These are phyloP conservation scores for Polytrichum formosum DNA, from an alignment of 225 moss, liverwort and hornwort species.

Conservation along the genomic window DNA sequence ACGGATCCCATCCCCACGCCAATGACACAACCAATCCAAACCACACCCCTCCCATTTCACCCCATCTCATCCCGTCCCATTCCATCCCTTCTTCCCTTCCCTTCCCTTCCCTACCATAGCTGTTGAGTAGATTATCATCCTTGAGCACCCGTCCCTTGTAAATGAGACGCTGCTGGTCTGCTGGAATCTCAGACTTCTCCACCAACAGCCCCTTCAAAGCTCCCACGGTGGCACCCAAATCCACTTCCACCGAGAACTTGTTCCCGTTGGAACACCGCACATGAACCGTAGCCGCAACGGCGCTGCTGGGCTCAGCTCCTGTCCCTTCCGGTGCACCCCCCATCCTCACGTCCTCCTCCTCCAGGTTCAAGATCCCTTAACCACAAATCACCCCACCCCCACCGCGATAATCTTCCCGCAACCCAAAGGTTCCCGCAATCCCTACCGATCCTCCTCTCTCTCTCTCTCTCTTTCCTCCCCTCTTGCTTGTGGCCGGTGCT, in stretches of 20 bases:
- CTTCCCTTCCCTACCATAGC: conserved; percentile 66
- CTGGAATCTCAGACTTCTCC: conserved; percentile 87
- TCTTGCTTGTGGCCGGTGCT: too few species aligned
- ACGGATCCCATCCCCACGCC: background rate
- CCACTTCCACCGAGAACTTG: conserved; percentile 92
- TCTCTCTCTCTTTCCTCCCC: too few species aligned
- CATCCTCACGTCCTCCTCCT: conserved; percentile 29
- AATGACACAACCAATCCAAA: background rate
- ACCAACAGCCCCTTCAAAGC: conserved; percentile 70
- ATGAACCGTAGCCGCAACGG: conserved; percentile 50
- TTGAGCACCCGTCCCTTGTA: conserved; percentile 97
- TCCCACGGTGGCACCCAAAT: conserved; percentile 66
- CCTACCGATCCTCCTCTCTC: too few species aligned
- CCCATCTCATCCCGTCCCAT: too few species aligned
- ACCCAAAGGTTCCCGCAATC: too few species aligned
- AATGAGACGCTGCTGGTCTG: conserved; percentile 94
- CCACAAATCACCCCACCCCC: too few species aligned
- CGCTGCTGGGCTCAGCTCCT: conserved; percentile 9
- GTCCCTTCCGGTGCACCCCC: conserved; percentile 63
- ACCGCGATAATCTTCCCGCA: too few species aligned
- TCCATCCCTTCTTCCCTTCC: background rate
- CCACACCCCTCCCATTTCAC: background rate
- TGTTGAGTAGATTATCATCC: conserved; percentile 74
- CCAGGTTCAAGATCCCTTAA: background rate
- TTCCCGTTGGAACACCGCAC: conserved; percentile 89